Evolutionary conservation across 177 flowering plant genomes (phyloP), one percentile per base, ranked within the genome.

Genomic region (Vitis hybrid): DNA sequence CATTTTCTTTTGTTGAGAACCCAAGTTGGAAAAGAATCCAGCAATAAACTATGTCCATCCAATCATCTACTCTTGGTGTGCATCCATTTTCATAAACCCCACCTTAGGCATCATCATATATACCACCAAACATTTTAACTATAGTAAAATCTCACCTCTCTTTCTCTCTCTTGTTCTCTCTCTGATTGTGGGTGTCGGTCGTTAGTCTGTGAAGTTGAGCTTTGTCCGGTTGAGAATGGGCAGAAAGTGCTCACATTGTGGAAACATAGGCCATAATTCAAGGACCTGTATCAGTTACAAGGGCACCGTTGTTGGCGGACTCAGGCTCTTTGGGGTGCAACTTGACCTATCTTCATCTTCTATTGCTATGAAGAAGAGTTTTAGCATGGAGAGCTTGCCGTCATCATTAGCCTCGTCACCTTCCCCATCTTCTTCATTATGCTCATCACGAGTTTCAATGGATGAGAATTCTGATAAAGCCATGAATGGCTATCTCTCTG

Each of bases 201-300:
- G 63, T 51, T 68, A 1, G 58, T 67, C 15, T 20, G 48, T 51
- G 68, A 53, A 62, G 49, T 75, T 53, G 63, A 64, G 67, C 33
- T 70, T 68, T 77, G 75, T 77, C 75, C 72, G 72, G 72, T 48
- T 58, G 67, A 83, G 73, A 72, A 91, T 91, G 97, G 97, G 85
- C 51, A 91, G 97, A 70, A 91, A 86, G 77, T 89, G 93, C 84
- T 92, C 95, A 66, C 95, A 86, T 74, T 89, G 92, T 80, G 91
- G 95, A 57, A 87, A 85, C 85, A 80, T 78, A 66, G 95, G 93
- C 52, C 94, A 87, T 60, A 90, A 89, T 81, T 87, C 93, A 76
- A 85, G 92, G 76, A 89, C 93, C 55, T 89, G 95, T 71, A 74
- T 75, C 22, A 64, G n/a, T 60, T 70, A 62, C 75, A 79, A 76